These are phyloP conservation scores for Pleurotus eryngii DNA, from an alignment of 768 basidiomycete species.

Conservation along the genomic window DNA sequence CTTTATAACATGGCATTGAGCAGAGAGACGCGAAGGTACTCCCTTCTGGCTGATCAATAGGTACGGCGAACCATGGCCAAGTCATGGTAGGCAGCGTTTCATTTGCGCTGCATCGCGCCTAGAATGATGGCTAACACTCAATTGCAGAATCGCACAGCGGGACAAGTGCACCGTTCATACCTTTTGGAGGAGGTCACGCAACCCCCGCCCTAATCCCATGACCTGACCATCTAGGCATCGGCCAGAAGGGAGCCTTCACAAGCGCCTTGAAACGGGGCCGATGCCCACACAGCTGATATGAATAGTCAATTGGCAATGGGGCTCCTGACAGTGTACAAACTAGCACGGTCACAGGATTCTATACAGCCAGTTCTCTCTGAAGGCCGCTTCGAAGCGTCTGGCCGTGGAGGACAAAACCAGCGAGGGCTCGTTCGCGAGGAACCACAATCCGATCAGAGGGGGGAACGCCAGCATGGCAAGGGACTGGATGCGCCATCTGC, in stretches of 20 bases:
- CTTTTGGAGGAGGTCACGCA: not conserved
- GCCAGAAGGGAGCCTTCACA: too few species aligned
- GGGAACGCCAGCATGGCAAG: conserved; percentile 41
- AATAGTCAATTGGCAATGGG: too few species aligned
- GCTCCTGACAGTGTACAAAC: too few species aligned
- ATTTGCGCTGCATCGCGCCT: not conserved
- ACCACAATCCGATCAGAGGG: conserved; percentile 52
- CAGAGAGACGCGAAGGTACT: not conserved
- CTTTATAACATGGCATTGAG: not conserved
- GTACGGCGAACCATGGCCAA: not conserved
- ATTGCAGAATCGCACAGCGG: conserved; percentile 1
- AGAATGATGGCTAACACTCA: too few species aligned
- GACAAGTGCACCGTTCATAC: conserved; percentile 1
- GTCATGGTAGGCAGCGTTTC: not conserved
- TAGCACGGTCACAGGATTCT: conserved; percentile 25
- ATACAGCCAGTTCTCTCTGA: conserved; percentile 44
- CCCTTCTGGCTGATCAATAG: not conserved
- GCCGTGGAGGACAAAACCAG: conserved; percentile 50
- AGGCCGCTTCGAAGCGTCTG: conserved; percentile 50
- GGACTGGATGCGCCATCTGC: conserved; percentile 19
- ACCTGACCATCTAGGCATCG: too few species aligned
- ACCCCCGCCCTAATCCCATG: too few species aligned
- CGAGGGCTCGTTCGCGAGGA: conserved; percentile 55
- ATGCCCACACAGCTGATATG: too few species aligned
- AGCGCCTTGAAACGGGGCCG: too few species aligned